phyloP scores from a whole-genome alignment of 768 basidiomycete species.

The Cystofilobasidium bisporidii region DNA sequence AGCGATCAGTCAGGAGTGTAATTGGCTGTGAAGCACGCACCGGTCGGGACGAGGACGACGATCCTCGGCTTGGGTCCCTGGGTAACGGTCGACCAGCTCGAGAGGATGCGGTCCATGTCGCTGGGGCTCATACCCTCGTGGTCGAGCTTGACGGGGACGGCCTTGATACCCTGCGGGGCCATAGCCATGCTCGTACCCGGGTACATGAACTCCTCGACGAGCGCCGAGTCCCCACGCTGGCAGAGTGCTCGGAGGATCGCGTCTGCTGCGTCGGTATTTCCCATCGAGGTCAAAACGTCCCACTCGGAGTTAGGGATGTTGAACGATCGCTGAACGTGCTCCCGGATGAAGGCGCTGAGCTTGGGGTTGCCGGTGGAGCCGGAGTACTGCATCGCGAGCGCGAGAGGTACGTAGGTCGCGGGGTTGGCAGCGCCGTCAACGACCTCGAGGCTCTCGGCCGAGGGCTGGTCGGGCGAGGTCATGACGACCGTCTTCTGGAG shows the following conservation, averaged over 20 bases:
- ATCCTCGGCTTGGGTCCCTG: conserved; percentile 6
- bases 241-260: conserved; percentile 1
- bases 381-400: conserved; percentile 17
- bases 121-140: conserved; percentile 14
- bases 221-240: conserved; percentile 8
- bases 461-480: neutral
- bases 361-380: conserved; percentile 1
- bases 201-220: conserved; percentile 9
- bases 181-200: conserved; percentile 14
- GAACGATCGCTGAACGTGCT: conserved; percentile 4
- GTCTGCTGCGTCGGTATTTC: conserved; percentile 21
- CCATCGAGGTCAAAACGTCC: conserved; percentile 16
- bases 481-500: conserved; percentile 17
- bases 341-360: conserved; percentile 15
- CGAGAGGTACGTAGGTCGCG: neutral
- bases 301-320: conserved; percentile 17
- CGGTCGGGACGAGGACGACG: conserved; percentile 19
- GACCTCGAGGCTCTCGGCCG: neutral
- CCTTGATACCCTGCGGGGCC: conserved; percentile 12
- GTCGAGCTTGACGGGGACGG: conserved; percentile 13
- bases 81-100: conserved; percentile 10
- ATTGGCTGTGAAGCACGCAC: too few species aligned
- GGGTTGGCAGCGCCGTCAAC: neutral
- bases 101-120: conserved; percentile 17
- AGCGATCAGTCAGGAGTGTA: too few species aligned